phyloP scores from a whole-genome alignment of 768 basidiomycete genomes.

The Boletellus ananas region DNA sequence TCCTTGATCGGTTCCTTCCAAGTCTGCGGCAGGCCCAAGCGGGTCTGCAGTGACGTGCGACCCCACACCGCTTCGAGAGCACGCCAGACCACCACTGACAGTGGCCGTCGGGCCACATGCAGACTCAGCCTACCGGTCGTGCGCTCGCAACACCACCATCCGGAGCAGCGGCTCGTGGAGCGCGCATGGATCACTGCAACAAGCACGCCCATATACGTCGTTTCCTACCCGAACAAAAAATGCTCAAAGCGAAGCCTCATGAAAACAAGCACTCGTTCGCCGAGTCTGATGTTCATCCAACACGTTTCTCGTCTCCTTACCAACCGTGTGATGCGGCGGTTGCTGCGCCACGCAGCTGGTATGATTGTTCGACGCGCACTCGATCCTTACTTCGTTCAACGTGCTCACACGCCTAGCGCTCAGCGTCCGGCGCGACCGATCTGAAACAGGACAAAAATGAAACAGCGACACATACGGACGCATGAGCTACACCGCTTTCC shows the following conservation, averaged over 20 bases:
- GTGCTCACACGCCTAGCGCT: not conserved
- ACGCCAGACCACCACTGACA: not conserved
- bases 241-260: not conserved
- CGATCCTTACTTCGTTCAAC: slow-evolving; percentile 6
- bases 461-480: not conserved
- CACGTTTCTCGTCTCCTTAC: not conserved
- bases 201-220: not conserved
- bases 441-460: not conserved
- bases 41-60: too few species aligned
- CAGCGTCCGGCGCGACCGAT: not conserved
- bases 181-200: not conserved
- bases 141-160: not conserved
- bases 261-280: not conserved
- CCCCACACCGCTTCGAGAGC: not conserved
- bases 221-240: not conserved
- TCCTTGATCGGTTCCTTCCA: not conserved
- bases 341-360: not conserved
- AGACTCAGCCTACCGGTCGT: not conserved
- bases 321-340: not conserved
- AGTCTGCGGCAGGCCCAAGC: not conserved
- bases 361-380: not conserved
- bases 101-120: not conserved
- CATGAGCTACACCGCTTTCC: not conserved
- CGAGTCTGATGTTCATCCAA: not conserved
- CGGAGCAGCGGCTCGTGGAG: not conserved